A percentile compares a stretch with the other conserved stretches of the same genome.
These are phyloP conservation scores for Cercospora sp. DNA, from an alignment of 2,329 filamentous ascomycete species.

Conservation along the genomic window DNA sequence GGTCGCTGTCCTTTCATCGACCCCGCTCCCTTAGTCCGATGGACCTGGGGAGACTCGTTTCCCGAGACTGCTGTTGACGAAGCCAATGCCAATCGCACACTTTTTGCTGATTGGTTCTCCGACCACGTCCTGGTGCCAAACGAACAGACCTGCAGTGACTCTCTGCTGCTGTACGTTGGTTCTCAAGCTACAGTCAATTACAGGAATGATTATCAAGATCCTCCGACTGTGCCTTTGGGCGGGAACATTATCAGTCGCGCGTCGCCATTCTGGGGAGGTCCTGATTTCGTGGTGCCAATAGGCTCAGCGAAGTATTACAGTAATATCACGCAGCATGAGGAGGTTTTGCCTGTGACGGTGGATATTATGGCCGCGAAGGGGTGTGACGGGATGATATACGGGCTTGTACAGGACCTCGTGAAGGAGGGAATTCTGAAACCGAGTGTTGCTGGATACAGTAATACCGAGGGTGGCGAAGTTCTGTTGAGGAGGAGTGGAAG, in stretches of 20 bases:
- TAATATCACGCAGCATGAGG: slow-evolving; percentile 51
- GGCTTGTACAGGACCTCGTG: slow-evolving; percentile 55
- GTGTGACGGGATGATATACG: slow-evolving; percentile 61
- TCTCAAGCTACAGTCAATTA: slow-evolving; percentile 45
- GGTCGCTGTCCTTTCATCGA: slow-evolving; percentile 53
- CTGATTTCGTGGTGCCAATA: slow-evolving; percentile 49
- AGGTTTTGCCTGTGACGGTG: slow-evolving; percentile 59
- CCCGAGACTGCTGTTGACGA: slow-evolving; percentile 43
- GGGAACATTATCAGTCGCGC: slow-evolving; percentile 54
- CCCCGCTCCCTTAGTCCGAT: slow-evolving; percentile 51
- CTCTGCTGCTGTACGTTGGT: slow-evolving; percentile 53
- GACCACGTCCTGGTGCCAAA: slow-evolving; percentile 47
- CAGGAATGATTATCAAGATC: slow-evolving; percentile 47
- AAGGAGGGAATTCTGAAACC: slow-evolving; percentile 51
- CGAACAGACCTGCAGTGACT: slow-evolving; percentile 51
- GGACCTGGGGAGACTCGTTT: slow-evolving; percentile 50
- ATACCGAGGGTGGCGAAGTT: slow-evolving; percentile 45
- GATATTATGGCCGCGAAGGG: slow-evolving; percentile 60
- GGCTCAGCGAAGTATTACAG: slow-evolving; percentile 49
- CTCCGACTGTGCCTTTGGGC: slow-evolving; percentile 51
- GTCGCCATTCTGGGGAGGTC: slow-evolving; percentile 51
- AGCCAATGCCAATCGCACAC: slow-evolving; percentile 54
- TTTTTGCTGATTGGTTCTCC: slow-evolving; percentile 53
- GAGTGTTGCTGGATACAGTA: slow-evolving; percentile 48
- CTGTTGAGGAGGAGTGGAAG: slow-evolving; percentile 35